A percentile compares a stretch with the other conserved stretches of the same genome.
These are phyloP conservation scores for Apophysomyces ossiformis DNA, from an alignment of 371 early-diverging fungal genomes.

Conservation along the genomic window DNA sequence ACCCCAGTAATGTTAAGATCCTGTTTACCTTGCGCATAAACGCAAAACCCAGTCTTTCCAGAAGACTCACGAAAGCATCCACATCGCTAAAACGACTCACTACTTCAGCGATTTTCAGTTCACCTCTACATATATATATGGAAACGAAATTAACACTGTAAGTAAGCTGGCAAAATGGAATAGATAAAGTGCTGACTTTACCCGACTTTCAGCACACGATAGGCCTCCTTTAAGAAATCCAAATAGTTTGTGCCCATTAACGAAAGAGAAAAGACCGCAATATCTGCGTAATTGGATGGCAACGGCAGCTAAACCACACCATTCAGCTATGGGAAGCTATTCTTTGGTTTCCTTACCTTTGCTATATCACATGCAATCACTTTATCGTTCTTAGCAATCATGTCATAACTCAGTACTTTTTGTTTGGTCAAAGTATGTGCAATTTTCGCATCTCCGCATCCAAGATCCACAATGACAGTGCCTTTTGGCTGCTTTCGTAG, in stretches of 20 bases:
- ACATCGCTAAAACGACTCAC: conserved; percentile 86
- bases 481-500: conserved; percentile 57
- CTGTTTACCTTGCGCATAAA: conserved; percentile 62
- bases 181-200: conserved; percentile 42
- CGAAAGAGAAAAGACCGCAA: conserved; percentile 93
- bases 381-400: conserved; percentile 82
- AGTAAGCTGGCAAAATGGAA: neutral
- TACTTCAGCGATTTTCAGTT: conserved; percentile 94
- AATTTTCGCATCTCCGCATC: conserved; percentile 97
- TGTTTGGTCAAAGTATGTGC: conserved; percentile 72
- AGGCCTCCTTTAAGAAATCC: conserved; percentile 90
- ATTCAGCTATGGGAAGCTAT: neutral
- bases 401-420: conserved; percentile 94
- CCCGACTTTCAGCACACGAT: conserved; percentile 85
- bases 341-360: conserved; percentile 48
- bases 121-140: conserved; percentile 60
- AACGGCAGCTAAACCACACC: conserved; percentile 65
- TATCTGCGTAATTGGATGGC: conserved; percentile 75
- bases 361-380: conserved; percentile 96
- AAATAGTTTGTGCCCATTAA: conserved; percentile 98
- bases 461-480: conserved; percentile 92
- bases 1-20: neutral
- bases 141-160: neutral
- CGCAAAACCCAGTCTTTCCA: conserved; percentile 79
- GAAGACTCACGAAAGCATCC: conserved; percentile 72